Base-by-base conservation (phyloP, 2,329 filamentous ascomycete genomes). In the Neurospora sp. region DNA sequence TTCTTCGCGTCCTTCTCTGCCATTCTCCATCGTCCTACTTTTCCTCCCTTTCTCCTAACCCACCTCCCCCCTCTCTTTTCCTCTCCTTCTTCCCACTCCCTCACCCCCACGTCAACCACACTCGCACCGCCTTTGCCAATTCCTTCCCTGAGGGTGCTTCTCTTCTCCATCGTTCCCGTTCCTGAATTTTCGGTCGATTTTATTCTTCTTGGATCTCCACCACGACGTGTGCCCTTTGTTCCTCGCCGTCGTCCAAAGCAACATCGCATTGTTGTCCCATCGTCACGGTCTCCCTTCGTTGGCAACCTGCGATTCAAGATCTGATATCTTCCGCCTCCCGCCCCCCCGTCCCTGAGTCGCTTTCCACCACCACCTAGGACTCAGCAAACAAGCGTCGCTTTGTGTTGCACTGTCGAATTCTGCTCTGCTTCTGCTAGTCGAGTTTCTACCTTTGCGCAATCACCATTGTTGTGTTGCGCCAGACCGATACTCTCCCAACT, bases 121-220 rank as follows among this genome's bases (percentile, higher is more conserved):
- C 81, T 62, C 52, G 80, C 81, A 79, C 80, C 80, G 81, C 81
- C 81, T 81, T 72, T 79, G 81, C 78, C 82, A 83, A 83, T 81
- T 33, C 75, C 67, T 73, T 76, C 77, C 75, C 74, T 74, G 74
- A 79, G 81, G 81, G 81, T 81, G 80, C 80, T 78, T 77, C 80
- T 80, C 77, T 78, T 78, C 78, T 77, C 75, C 73, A 71, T 72
- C 73, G 70, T 71, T 72, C 72, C 74, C 72, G 70, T 74, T 75
- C 71, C 71, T 72, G 72, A 46, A 52, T 62, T 73, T 62, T 73
- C 71, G 72, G 70, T 73, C 71, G 74, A 69, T 72, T 75, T 72
- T 74, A 70, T 70, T 72, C 70, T 68, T 73, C 39, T 68, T 69
- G 71, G 71, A 72, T 72, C 71, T 66, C 66, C 66, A 43, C 62